Evolutionary conservation across 2,329 filamentous ascomycete genomes (phyloP).

Genomic region (Aureobasidium subglaciale): DNA sequence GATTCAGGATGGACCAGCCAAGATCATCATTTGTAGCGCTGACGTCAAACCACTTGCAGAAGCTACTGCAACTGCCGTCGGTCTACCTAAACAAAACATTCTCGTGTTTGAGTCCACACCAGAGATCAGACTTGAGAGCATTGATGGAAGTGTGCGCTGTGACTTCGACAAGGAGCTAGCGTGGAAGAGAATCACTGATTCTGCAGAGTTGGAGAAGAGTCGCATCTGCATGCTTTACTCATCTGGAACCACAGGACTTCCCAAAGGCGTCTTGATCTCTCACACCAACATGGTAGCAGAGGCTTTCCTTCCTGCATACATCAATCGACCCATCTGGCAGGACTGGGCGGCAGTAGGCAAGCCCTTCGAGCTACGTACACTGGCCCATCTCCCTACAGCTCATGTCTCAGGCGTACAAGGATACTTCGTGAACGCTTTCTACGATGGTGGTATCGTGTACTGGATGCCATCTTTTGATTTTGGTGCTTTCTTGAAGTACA

Average conservation of each 20-base stretch:
- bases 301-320: neutral
- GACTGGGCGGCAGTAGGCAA: constrained; percentile 1
- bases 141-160: neutral
- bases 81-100: constrained; percentile 41
- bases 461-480: constrained; percentile 60
- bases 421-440: constrained; percentile 34
- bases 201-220: constrained; percentile 38
- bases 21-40: constrained; percentile 41
- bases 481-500: constrained; percentile 47
- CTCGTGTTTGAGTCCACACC: constrained; percentile 30
- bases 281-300: constrained; percentile 25
- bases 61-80: constrained; percentile 44
- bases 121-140: neutral
- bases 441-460: constrained; percentile 40
- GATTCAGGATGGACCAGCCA: constrained; percentile 36
- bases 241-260: constrained; percentile 42
- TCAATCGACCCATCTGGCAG: constrained; percentile 12
- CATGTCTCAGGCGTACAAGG: constrained; percentile 36
- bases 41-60: constrained; percentile 42
- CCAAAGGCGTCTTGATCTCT: constrained; percentile 32
- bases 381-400: constrained; percentile 35
- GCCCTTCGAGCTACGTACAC: constrained; percentile 25
- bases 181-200: constrained; percentile 51
- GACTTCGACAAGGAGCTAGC: constrained; percentile 34
- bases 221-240: constrained; percentile 39